Conservation (phyloP, 2,329 filamentous ascomycete species). For the Akanthomyces muscarius region DNA sequence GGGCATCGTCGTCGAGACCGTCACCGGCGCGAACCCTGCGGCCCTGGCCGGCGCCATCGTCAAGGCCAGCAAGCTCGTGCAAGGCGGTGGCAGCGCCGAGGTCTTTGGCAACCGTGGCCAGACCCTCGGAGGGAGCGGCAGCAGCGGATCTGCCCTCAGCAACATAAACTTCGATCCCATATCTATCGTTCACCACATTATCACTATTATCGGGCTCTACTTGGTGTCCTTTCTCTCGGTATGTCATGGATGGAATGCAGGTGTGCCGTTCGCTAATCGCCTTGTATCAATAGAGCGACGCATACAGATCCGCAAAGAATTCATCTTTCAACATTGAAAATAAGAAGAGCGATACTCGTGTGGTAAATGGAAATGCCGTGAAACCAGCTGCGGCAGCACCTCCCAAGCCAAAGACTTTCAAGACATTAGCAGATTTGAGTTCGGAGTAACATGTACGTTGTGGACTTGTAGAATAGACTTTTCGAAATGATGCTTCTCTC, state of each 20-base stretch:
- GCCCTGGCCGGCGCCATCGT: constrained; percentile 73
- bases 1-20: constrained; percentile 67
- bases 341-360: constrained; percentile 25
- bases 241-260: constrained; percentile 27
- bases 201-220: constrained; percentile 58
- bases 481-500: not conserved
- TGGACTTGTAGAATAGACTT: not conserved
- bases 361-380: constrained; percentile 18
- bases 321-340: constrained; percentile 56
- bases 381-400: constrained; percentile 32
- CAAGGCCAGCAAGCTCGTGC: constrained; percentile 57
- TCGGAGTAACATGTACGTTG: constrained; percentile 21
- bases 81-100: constrained; percentile 36
- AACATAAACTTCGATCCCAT: constrained; percentile 35
- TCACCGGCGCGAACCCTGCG: constrained; percentile 75
- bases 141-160: constrained; percentile 15
- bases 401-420: constrained; percentile 32
- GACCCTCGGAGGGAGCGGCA: constrained; percentile 47
- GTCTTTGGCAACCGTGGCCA: constrained; percentile 54
- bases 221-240: constrained; percentile 58
- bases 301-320: constrained; percentile 56
- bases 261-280: constrained; percentile 19
- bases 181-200: constrained; percentile 44
- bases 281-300: constrained; percentile 47
- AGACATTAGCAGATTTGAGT: constrained; percentile 52